These are phyloP conservation scores for Stephania cephalantha DNA, from an alignment of 164 flowering plant genomes.

Conservation along the genomic window DNA sequence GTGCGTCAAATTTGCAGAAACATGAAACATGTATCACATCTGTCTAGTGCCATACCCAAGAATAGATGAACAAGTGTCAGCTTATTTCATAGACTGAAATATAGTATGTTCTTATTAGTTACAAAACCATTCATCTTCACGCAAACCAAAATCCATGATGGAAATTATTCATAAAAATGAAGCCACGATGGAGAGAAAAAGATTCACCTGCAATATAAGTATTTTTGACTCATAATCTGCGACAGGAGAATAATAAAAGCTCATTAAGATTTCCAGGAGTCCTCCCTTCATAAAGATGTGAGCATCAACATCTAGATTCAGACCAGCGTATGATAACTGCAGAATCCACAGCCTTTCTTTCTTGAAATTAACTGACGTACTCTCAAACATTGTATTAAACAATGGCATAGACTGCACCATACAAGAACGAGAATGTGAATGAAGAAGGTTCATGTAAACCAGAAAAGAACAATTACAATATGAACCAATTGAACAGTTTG, in stretches of 20 bases:
- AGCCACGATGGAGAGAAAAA: neutral
- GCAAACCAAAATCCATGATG: neutral
- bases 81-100: neutral
- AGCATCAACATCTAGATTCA: slow-evolving; percentile 71
- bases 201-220: slow-evolving; percentile 74
- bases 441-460: slow-evolving; percentile 5
- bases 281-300: slow-evolving; percentile 46
- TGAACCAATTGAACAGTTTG: neutral
- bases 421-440: slow-evolving; percentile 12
- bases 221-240: slow-evolving; percentile 61
- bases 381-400: slow-evolving; percentile 52
- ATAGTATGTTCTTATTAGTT: neutral
- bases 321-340: slow-evolving; percentile 48
- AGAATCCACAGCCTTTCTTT: slow-evolving; percentile 84
- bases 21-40: neutral
- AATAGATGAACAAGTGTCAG: neutral
- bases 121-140: neutral
- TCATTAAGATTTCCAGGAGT: slow-evolving; percentile 48
- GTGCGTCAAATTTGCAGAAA: neutral
- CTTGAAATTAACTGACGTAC: slow-evolving; percentile 59
- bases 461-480: slow-evolving; percentile 1
- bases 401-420: slow-evolving; percentile 58
- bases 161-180: neutral
- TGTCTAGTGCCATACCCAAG: neutral
- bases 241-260: slow-evolving; percentile 62